Conservation (phyloP, 2,329 filamentous ascomycete genomes). For the Cladophialophora chaetospira region DNA sequence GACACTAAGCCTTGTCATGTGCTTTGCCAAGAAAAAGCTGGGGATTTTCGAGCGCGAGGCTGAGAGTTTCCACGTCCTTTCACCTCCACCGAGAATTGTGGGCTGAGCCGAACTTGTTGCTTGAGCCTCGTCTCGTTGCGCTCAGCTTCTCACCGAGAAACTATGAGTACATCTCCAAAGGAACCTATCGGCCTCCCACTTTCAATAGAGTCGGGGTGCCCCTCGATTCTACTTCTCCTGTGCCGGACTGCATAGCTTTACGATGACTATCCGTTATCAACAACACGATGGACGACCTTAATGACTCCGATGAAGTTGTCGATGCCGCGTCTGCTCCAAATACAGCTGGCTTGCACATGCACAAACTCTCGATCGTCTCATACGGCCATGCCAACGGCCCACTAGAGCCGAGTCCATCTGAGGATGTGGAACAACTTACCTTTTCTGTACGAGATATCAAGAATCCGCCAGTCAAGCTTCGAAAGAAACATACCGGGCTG, state of each 20-base stretch:
- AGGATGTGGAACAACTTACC: constrained; percentile 16
- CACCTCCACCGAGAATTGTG: not conserved
- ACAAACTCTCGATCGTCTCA: constrained; percentile 24
- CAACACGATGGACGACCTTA: not conserved
- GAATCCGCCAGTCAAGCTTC: constrained; percentile 24
- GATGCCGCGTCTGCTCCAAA: not conserved
- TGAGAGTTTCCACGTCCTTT: not conserved
- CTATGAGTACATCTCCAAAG: too few relatives aligned
- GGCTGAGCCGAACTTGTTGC: too few relatives aligned
- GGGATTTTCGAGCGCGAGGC: not conserved
- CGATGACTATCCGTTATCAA: not conserved
- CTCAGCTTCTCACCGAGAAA: too few relatives aligned
- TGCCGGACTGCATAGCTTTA: not conserved
- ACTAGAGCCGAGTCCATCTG: not conserved
- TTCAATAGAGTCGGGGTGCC: too few relatives aligned
- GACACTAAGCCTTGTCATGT: not conserved
- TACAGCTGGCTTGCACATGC: not conserved
- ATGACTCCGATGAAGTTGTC: not conserved
- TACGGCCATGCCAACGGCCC: constrained; percentile 23
- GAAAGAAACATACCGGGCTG: constrained; percentile 25
- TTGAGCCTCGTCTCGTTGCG: too few relatives aligned
- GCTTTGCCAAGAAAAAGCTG: not conserved
- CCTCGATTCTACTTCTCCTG: not conserved
- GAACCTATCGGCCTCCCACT: too few relatives aligned
- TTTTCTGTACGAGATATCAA: constrained; percentile 23